Conservation (phyloP, 2,329 filamentous ascomycete species). For the Ramularia collo-cygni region DNA sequence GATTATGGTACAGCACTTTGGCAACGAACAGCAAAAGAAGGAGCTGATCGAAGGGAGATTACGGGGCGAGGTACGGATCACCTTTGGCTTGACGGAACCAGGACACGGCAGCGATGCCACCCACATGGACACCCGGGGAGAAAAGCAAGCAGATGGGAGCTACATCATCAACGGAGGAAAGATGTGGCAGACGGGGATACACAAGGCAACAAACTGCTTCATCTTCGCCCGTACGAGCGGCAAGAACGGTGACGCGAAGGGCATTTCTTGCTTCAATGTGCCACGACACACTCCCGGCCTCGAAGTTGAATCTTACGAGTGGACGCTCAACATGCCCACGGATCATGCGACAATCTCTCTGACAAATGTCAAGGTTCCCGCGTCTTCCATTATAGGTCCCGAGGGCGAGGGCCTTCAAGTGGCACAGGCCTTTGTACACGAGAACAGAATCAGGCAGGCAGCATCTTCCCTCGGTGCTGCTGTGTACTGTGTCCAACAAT, state of each 20-base stretch:
- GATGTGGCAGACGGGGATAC: conserved; percentile 61
- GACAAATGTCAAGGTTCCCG: conserved; percentile 51
- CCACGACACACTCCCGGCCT: conserved; percentile 48
- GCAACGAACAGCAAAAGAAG: conserved; percentile 47
- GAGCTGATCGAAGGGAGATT: conserved; percentile 49
- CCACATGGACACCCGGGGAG: conserved; percentile 52
- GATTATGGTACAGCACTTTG: conserved; percentile 57
- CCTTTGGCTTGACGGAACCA: conserved; percentile 57
- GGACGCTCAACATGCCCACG: conserved; percentile 61
- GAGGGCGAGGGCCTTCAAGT: conserved; percentile 51
- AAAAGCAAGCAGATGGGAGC: conserved; percentile 39
- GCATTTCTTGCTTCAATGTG: conserved; percentile 57
- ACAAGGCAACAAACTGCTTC: conserved; percentile 55
- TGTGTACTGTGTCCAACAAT: conserved; percentile 52
- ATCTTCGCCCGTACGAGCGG: conserved; percentile 55
- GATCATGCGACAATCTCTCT: conserved; percentile 57
- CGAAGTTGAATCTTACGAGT: conserved; percentile 52
- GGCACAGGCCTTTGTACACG: conserved; percentile 59
- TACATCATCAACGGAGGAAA: conserved; percentile 54
- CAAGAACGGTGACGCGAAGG: conserved; percentile 45
- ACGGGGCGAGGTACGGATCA: conserved; percentile 48
- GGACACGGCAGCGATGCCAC: conserved; percentile 58
- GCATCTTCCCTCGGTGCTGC: conserved; percentile 55
- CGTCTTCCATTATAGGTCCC: conserved; percentile 46
- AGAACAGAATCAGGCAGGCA: conserved; percentile 60